phyloP scores from a whole-genome alignment of 2,329 filamentous ascomycete species.

The Fusarium secorum region DNA sequence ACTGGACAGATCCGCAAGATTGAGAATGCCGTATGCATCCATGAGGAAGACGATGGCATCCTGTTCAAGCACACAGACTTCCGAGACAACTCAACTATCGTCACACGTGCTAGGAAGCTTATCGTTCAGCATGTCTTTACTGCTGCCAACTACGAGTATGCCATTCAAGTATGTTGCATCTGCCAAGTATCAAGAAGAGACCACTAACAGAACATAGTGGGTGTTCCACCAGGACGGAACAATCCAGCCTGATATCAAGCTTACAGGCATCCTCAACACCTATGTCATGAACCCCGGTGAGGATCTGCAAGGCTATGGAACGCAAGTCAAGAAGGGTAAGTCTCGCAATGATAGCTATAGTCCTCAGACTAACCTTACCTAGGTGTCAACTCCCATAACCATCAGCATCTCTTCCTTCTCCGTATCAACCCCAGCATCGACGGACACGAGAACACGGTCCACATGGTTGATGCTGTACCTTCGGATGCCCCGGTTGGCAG shows the following conservation, averaged over 20 bases:
- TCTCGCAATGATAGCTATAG: not conserved
- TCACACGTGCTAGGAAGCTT: conserved; percentile 85
- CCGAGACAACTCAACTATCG: conserved; percentile 84
- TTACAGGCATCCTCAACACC: conserved; percentile 92
- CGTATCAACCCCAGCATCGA: conserved; percentile 89
- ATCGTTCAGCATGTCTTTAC: conserved; percentile 93
- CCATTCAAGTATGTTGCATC: conserved; percentile 19
- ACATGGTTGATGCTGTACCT: conserved; percentile 79
- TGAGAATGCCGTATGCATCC: conserved; percentile 94
- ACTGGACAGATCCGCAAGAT: conserved; percentile 77
- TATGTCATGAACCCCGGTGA: conserved; percentile 75
- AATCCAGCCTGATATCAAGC: conserved; percentile 88
- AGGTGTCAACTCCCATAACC: conserved; percentile 86
- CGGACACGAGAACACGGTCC: conserved; percentile 83
- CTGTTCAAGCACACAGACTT: conserved; percentile 96
- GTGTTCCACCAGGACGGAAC: conserved; percentile 87
- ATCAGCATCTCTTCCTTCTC: conserved; percentile 93
- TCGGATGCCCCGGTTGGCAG: conserved; percentile 80
- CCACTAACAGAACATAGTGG: conserved; percentile 59
- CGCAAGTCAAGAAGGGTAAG: not conserved
- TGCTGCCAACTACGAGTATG: conserved; percentile 94
- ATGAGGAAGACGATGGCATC: conserved; percentile 91
- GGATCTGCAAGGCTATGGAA: not conserved
- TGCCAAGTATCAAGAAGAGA: accelerated
- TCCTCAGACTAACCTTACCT: not conserved